Evolutionary conservation across 768 basidiomycete genomes (phyloP).

Genomic region (Crassisporium funariophilum): DNA sequence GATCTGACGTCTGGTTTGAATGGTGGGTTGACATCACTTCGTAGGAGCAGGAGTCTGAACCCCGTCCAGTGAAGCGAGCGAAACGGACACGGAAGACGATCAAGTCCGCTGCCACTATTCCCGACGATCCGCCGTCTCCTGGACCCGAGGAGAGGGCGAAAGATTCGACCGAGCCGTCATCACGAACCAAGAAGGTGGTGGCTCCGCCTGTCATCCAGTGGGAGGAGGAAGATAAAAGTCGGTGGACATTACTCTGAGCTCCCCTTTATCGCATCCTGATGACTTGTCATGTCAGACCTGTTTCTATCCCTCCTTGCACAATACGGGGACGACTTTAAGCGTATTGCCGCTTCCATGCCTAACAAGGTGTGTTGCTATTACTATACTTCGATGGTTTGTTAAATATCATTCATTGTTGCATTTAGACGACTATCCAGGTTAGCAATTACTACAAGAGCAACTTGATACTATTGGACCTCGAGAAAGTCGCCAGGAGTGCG

Average conservation of each 20-base stretch:
- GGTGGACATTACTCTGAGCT: conserved; percentile 18
- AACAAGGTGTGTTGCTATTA: conserved; percentile 48
- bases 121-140: conserved; percentile 36
- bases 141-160: conserved; percentile 19
- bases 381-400: neutral
- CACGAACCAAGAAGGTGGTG: conserved; percentile 29
- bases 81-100: conserved; percentile 43
- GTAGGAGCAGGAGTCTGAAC: conserved; percentile 32
- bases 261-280: conserved; percentile 10
- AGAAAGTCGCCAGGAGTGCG: conserved; percentile 39
- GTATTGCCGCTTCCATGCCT: conserved; percentile 69
- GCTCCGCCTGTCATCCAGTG: conserved; percentile 41
- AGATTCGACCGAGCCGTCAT: conserved; percentile 25
- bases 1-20: neutral
- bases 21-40: neutral
- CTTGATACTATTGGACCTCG: conserved; percentile 41
- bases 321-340: conserved; percentile 67
- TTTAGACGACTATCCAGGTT: conserved; percentile 58
- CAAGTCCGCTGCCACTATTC: conserved; percentile 44
- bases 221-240: conserved; percentile 71
- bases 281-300: conserved; percentile 33
- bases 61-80: conserved; percentile 39
- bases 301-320: conserved; percentile 60
- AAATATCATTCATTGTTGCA: neutral
- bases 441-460: conserved; percentile 53